Evolutionary conservation across 2,329 filamentous ascomycete species (phyloP).

Genomic region (Penicillium nordicum): DNA sequence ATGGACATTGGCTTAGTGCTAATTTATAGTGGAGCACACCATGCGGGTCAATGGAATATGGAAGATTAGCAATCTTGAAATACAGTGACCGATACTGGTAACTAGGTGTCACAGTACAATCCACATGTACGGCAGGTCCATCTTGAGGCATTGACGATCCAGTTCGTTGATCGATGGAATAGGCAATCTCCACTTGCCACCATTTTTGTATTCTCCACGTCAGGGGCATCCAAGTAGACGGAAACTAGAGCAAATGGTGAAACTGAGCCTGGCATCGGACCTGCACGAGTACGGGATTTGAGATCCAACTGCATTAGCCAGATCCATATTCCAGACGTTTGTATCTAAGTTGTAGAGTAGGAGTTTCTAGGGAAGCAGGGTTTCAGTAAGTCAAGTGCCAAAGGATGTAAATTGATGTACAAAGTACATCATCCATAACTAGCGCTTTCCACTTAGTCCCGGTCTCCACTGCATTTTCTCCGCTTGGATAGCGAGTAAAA

Average conservation of each 20-base stretch:
- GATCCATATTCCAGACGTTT: neutral
- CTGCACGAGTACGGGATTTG: neutral
- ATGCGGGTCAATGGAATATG: constrained; percentile 7
- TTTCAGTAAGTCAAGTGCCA: neutral
- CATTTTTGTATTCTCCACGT: neutral
- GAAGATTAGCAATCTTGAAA: neutral
- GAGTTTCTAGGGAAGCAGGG: neutral
- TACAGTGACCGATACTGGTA: constrained; percentile 12
- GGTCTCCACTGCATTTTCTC: neutral
- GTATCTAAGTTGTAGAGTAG: no score
- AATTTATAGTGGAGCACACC: constrained; percentile 2
- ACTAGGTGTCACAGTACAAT: neutral
- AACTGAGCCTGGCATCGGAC: neutral
- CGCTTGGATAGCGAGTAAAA: constrained; percentile 5
- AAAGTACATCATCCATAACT: neutral
- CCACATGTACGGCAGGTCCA: neutral
- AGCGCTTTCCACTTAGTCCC: neutral
- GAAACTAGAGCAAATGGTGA: neutral
- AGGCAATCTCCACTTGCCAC: neutral
- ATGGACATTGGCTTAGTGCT: constrained; percentile 1
- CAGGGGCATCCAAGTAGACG: neutral
- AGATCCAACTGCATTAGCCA: neutral
- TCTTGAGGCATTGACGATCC: constrained; percentile 8
- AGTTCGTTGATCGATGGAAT: constrained; percentile 6
- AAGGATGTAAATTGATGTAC: neutral